phyloP scores from a whole-genome alignment of 2,329 filamentous ascomycete genomes.

The Cladosporium sp. region DNA sequence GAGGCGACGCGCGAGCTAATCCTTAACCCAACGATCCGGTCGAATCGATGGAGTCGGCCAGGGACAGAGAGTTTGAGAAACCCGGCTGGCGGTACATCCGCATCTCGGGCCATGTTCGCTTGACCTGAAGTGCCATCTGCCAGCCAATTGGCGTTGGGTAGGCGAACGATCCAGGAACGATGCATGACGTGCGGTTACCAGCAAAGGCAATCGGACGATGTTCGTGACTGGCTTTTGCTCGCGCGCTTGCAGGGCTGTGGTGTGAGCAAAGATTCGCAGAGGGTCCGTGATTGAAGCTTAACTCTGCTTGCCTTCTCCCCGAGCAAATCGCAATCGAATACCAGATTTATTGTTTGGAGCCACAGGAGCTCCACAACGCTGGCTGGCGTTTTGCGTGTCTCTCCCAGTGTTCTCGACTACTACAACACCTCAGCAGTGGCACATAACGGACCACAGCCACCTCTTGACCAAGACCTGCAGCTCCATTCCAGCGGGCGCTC shows the following conservation, averaged over 20 bases:
- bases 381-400: not conserved
- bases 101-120: not conserved
- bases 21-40: conserved; percentile 5
- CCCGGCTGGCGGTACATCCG: not conserved
- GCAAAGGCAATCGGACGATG: conserved; percentile 5
- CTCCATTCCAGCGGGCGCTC: not conserved
- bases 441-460: not conserved
- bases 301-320: not conserved
- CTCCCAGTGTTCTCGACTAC: not conserved
- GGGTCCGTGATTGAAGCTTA: not conserved
- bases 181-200: not conserved
- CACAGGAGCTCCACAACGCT: not conserved
- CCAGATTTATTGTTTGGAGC: not conserved
- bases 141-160: not conserved
- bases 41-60: not conserved
- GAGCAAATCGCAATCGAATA: conserved; percentile 1
- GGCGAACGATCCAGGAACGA: not conserved
- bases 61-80: not conserved
- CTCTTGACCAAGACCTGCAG: not conserved
- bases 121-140: not conserved
- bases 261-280: not conserved
- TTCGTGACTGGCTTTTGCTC: conserved; percentile 1
- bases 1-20: not conserved
- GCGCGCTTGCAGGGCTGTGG: not conserved
- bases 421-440: not conserved